Conservation (phyloP, 208 protist species). For the Trypanosoma conorhini region DNA sequence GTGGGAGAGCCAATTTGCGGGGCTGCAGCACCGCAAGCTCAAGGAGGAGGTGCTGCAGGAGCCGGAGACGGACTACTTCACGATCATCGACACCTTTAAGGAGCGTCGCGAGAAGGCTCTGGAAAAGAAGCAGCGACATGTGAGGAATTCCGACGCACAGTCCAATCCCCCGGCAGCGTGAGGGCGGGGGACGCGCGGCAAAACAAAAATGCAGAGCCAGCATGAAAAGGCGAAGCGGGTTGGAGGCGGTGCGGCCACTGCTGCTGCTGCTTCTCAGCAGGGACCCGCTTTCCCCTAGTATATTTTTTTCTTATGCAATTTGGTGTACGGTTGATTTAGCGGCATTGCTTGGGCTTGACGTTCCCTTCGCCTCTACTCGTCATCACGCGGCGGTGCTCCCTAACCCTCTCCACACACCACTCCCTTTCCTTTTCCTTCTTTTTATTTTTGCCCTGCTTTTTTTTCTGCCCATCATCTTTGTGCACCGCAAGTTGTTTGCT, state of each 20-base stretch:
- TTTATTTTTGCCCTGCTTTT: slow-evolving; percentile 18
- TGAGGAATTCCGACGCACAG: slow-evolving; percentile 4
- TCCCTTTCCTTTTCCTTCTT: slow-evolving; percentile 1
- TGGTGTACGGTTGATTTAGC: background rate
- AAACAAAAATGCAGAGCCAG: background rate
- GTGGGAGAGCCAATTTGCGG: slow-evolving; percentile 81
- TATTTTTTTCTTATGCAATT: background rate
- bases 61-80: slow-evolving; percentile 78
- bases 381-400: background rate
- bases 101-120: slow-evolving; percentile 67
- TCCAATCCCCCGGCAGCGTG: background rate
- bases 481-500: slow-evolving; percentile 4
- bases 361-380: background rate
- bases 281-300: background rate
- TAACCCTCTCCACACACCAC: background rate
- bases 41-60: slow-evolving; percentile 62
- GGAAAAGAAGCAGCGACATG: slow-evolving; percentile 62
- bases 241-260: background rate
- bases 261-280: background rate
- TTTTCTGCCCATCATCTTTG: slow-evolving; percentile 2
- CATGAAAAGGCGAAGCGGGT: background rate
- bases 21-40: slow-evolving; percentile 75
- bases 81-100: slow-evolving; percentile 80
- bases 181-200: background rate
- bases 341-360: background rate